These are phyloP conservation scores for Metrosideros polymorpha DNA, from an alignment of 441 rosid species.

Conservation along the genomic window DNA sequence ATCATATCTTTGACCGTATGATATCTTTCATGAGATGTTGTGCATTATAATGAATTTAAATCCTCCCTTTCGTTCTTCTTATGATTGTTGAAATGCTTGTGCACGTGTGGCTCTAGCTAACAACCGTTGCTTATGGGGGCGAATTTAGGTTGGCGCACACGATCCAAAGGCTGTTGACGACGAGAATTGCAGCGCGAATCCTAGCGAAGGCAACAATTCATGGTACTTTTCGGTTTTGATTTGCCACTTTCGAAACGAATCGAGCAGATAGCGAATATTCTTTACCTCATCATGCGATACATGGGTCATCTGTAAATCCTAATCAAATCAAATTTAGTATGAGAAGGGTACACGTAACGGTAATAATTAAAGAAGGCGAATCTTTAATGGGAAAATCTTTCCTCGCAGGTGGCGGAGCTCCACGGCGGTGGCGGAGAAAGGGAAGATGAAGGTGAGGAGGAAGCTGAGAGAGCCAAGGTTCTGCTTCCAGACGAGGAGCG, in stretches of 20 bases:
- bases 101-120: not conserved
- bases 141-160: constrained; percentile 28
- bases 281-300: not conserved
- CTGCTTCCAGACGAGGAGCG: constrained; percentile 96
- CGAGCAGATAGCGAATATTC: not conserved
- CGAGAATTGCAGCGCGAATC: constrained; percentile 29
- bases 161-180: constrained; percentile 38
- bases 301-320: not conserved
- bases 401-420: constrained; percentile 75
- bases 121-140: not conserved
- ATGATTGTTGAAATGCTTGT: constrained; percentile 1
- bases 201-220: constrained; percentile 35
- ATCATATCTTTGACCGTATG: not conserved
- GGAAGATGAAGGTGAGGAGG: constrained; percentile 76
- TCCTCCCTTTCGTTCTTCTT: not conserved
- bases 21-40: not conserved
- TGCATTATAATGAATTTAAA: not conserved
- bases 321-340: not conserved
- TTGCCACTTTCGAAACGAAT: not conserved
- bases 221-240: constrained; percentile 19
- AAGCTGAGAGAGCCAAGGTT: constrained; percentile 97
- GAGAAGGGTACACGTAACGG: not conserved
- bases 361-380: not conserved
- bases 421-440: constrained; percentile 48
- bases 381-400: not conserved